Evolutionary conservation across 1,139 yeast genomes (phyloP).

Genomic region (Saccharomycopsis hybrid): DNA sequence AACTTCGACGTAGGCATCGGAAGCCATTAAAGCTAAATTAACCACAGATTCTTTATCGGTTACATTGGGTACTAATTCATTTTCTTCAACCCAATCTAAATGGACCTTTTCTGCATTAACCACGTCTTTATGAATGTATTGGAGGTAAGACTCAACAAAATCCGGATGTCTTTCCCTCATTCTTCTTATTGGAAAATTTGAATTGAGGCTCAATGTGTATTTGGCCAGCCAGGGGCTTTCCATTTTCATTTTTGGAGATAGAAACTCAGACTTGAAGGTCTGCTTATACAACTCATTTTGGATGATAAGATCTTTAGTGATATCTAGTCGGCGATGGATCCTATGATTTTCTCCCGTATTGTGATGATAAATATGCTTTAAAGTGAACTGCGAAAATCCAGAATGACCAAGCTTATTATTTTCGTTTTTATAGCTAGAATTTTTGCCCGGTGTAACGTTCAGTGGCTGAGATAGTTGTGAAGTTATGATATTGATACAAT

Average conservation of each 20-base stretch:
- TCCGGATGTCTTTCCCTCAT: slow-evolving; percentile 55
- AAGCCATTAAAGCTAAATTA: slow-evolving; percentile 76
- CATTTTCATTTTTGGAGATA: slow-evolving; percentile 35
- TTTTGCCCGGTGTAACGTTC: no score
- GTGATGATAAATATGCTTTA: slow-evolving; percentile 46
- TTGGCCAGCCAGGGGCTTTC: slow-evolving; percentile 40
- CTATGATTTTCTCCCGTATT: slow-evolving; percentile 37
- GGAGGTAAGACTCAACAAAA: slow-evolving; percentile 57
- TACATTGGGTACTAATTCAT: slow-evolving; percentile 60
- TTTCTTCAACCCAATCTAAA: slow-evolving; percentile 44
- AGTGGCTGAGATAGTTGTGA: no score
- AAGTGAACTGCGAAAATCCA: slow-evolving; percentile 20
- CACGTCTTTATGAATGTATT: slow-evolving; percentile 42
- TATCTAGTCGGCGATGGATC: slow-evolving; percentile 41
- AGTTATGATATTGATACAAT: no score
- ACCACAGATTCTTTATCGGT: slow-evolving; percentile 67
- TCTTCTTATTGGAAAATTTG: slow-evolving; percentile 35
- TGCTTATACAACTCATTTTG: not conserved
- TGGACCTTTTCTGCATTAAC: slow-evolving; percentile 40
- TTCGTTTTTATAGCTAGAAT: no score
- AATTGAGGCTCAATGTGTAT: slow-evolving; percentile 27
- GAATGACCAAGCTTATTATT: no score
- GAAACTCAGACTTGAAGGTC: slow-evolving; percentile 28
- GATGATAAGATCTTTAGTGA: slow-evolving; percentile 27
- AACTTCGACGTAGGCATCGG: slow-evolving; percentile 80